These are phyloP conservation scores for Solanum neorickii DNA, from an alignment of 257 asterid species.

Conservation along the genomic window DNA sequence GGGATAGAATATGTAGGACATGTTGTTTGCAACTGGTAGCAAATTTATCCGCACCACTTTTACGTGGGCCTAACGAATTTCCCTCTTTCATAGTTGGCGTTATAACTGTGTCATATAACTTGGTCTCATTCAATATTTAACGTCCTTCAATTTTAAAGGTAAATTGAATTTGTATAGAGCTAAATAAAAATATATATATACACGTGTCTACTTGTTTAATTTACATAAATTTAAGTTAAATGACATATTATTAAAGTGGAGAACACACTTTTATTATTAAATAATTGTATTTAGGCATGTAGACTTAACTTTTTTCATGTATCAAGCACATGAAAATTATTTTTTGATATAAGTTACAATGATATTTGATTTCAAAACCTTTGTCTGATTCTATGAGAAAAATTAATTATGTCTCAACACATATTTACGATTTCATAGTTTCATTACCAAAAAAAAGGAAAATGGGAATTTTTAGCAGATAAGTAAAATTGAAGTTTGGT, in stretches of 20 bases:
- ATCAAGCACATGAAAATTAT: no score
- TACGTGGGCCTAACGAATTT: neutral
- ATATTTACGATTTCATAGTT: neutral
- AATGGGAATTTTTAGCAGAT: neutral
- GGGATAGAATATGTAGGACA: neutral
- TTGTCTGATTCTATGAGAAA: neutral
- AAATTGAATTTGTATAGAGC: no score
- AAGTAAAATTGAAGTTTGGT: neutral
- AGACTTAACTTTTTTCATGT: no score
- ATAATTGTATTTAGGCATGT: no score
- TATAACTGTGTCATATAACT: neutral
- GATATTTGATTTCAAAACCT: neutral
- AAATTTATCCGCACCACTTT: neutral
- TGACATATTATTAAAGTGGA: neutral
- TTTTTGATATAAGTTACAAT: no score
- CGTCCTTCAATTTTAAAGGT: fast-evolving
- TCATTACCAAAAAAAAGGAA: neutral
- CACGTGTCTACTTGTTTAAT: no score
- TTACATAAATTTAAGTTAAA: no score
- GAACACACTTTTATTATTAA: no score
- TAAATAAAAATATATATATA: no score
- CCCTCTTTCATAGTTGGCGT: neutral
- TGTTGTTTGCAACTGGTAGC: neutral
- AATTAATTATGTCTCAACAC: neutral
- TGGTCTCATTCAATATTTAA: neutral